A percentile compares a stretch with the other conserved stretches of the same genome.
Conservation (phyloP, 2,329 filamentous ascomycete genomes). For the Blastomyces parvus region DNA sequence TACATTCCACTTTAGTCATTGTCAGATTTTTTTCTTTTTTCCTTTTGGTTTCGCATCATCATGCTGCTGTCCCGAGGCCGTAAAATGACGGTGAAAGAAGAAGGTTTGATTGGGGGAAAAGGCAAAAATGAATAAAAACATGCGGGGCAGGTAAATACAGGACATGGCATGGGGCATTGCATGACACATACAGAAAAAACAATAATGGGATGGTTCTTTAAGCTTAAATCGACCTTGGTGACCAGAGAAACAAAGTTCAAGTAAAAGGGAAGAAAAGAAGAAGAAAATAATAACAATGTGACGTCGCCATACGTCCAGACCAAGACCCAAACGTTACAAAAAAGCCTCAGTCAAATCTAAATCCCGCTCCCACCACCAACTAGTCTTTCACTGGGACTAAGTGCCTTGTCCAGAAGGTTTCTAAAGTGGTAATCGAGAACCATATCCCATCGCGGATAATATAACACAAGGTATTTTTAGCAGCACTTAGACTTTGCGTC, state of each 20-base stretch:
- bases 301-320: slow-evolving; percentile 8
- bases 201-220: background rate
- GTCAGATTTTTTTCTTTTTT: background rate
- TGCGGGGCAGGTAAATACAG: slow-evolving; percentile 10
- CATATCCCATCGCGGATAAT: no score
- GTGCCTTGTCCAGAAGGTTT: background rate
- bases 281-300: slow-evolving; percentile 13
- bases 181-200: background rate
- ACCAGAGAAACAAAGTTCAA: background rate
- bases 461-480: no score
- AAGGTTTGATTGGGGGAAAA: background rate
- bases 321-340: background rate
- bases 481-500: slow-evolving; percentile 54
- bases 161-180: slow-evolving; percentile 6
- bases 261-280: slow-evolving; percentile 11
- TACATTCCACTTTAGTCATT: background rate
- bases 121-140: background rate
- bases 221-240: background rate
- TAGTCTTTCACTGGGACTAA: background rate
- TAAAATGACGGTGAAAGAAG: slow-evolving; percentile 13
- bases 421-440: slow-evolving; percentile 6
- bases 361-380: slow-evolving; percentile 1
- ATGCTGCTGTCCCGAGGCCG: slow-evolving; percentile 4
- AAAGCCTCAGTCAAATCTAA: background rate
- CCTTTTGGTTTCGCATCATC: background rate